phyloP scores from a whole-genome alignment of 164 flowering plant species.

The Euptelea pleiosperma region DNA sequence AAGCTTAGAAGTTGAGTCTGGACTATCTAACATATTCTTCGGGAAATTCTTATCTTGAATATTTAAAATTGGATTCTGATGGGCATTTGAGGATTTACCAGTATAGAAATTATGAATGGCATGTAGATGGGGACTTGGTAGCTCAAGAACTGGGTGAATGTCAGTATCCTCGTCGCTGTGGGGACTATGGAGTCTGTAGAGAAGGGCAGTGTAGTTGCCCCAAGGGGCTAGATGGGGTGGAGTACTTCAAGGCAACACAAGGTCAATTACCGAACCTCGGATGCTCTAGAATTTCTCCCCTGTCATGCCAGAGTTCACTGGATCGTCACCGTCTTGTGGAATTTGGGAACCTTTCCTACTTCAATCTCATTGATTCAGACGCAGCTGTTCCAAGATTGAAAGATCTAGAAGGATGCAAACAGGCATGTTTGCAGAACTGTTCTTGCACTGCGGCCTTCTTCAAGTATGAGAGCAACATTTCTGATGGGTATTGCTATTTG shows the following conservation, averaged over 20 bases:
- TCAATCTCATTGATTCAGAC: neutral
- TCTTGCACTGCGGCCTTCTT: too few relatives aligned
- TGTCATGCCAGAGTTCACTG: slow-evolving; percentile 11
- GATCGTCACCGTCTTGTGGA: slow-evolving; percentile 17
- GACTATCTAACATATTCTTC: too few relatives aligned
- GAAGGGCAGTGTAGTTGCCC: slow-evolving; percentile 27
- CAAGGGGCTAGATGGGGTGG: neutral
- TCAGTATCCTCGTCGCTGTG: slow-evolving; percentile 25
- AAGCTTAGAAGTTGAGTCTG: too few relatives aligned
- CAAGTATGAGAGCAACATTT: too few relatives aligned
- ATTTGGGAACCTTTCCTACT: slow-evolving; percentile 16
- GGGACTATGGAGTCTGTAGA: slow-evolving; percentile 26
- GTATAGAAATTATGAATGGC: slow-evolving; percentile 30
- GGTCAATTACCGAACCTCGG: slow-evolving; percentile 13
- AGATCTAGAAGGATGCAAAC: slow-evolving; percentile 15
- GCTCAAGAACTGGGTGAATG: slow-evolving; percentile 10
- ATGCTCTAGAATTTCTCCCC: slow-evolving; percentile 12
- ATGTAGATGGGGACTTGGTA: too few relatives aligned
- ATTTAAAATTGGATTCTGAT: slow-evolving; percentile 24
- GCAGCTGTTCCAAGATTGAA: neutral
- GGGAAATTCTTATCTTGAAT: too few relatives aligned
- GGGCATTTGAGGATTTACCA: slow-evolving; percentile 33
- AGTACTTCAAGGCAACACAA: slow-evolving; percentile 15
- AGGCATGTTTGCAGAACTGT: too few relatives aligned
- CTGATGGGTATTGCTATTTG: too few relatives aligned